Conservation (phyloP, 345 rosid species). For the Kandelia obovata region DNA sequence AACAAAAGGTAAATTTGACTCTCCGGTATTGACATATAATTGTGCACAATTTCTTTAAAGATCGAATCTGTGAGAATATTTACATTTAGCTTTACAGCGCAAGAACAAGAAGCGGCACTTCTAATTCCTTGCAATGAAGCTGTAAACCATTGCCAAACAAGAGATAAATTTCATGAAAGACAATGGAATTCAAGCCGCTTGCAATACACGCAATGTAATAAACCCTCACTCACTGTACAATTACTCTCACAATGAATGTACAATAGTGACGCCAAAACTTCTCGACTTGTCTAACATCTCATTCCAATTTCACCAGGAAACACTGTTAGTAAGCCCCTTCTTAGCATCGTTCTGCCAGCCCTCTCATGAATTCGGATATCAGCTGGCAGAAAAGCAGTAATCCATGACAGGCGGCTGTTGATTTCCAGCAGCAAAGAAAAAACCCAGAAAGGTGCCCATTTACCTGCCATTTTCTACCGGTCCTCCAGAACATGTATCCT, state of each 20-base stretch:
- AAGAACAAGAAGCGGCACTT: constrained; percentile 11
- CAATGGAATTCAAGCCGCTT: neutral
- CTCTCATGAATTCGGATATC: too few relatives aligned
- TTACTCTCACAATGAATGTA: constrained; percentile 47
- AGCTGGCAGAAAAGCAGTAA: too few relatives aligned
- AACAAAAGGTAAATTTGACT: too few relatives aligned
- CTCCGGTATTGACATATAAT: too few relatives aligned
- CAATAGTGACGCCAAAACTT: constrained; percentile 37
- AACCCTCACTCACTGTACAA: constrained; percentile 42
- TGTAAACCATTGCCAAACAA: constrained; percentile 16
- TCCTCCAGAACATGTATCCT: constrained; percentile 44
- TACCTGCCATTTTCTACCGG: constrained; percentile 43
- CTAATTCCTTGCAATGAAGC: constrained; percentile 13
- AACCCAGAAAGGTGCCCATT: neutral
- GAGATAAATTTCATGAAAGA: neutral
- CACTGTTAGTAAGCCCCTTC: too few relatives aligned
- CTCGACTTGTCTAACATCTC: constrained; percentile 4
- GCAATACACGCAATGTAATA: constrained; percentile 18
- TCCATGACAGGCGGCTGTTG: too few relatives aligned
- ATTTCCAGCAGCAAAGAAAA: constrained; percentile 13
- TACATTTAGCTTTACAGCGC: constrained; percentile 37
- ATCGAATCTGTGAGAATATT: constrained; percentile 22
- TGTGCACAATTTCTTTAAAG: neutral
- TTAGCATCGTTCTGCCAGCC: too few relatives aligned
- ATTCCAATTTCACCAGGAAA: too few relatives aligned